Conservation (phyloP, 768 basidiomycete species). For the Termitomyces sp. region DNA sequence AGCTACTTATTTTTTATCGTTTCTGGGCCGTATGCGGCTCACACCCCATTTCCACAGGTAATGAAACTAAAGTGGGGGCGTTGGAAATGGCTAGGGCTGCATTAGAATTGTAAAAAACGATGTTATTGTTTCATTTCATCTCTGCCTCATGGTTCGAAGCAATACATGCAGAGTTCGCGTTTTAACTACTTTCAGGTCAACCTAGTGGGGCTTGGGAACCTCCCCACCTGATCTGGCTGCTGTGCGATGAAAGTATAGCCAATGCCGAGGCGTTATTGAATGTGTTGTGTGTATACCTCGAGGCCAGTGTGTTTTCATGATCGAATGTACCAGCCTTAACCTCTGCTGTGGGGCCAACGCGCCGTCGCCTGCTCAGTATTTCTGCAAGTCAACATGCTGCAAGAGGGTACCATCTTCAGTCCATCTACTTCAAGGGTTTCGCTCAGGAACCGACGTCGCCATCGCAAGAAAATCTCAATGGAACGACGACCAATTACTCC, state of each 20-base stretch:
- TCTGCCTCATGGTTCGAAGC: background rate
- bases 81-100: conserved; percentile 74
- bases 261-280: background rate
- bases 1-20: conserved; percentile 16
- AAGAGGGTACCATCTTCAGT: background rate
- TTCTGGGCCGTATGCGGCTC: background rate
- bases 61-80: conserved; percentile 87
- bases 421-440: background rate
- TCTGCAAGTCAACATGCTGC: conserved; percentile 3
- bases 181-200: no score
- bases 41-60: conserved; percentile 45
- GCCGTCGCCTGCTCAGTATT: conserved; percentile 1
- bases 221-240: background rate
- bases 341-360: background rate
- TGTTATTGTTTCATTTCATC: background rate
- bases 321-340: background rate
- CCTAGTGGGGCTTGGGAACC: no score
- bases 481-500: conserved; percentile 1
- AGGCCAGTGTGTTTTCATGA: background rate
- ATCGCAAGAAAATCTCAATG: conserved; percentile 5
- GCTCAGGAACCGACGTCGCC: conserved; percentile 1
- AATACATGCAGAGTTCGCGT: no score
- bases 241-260: background rate
- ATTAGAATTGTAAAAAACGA: conserved; percentile 34
- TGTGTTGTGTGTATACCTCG: conserved; percentile 3